Base-by-base conservation (phyloP, 306 rosid species). In the Chamaecrista fasciculata region DNA sequence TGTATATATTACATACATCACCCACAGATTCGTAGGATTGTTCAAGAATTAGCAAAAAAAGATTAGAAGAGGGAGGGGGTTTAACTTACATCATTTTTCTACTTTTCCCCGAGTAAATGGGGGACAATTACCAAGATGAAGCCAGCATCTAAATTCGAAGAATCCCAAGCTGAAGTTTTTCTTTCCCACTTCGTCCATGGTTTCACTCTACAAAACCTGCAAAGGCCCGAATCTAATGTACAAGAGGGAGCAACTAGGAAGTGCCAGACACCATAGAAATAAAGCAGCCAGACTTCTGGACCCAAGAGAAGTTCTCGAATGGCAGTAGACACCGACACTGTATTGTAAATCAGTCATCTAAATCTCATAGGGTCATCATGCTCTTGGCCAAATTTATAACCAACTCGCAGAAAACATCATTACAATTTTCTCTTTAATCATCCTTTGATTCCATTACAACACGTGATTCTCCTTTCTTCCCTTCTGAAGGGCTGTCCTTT, bases 391-490 rank as follows among this genome's bases (percentile, higher is more conserved):
- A 56, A 47, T 15, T 28, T 34, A 55, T 12, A 44, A 62, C 12
- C 62, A 52, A 62, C 40, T 47, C 6, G 55, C 1, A 12, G 28
- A 69, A 68, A 46, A 24, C 55, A 28, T 61, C 36, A 10, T 1
- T 16, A 20, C 26, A 26, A 42, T 70, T 69, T 78, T 60, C 68
- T 65, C 68, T 65, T 44, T 66, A 52, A 40, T 78, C 80, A 52
- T 64, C 61, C 42, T 78, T 57, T 44, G 78, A 66, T 34, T 81
- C 58, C 28, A 29, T 61, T 55, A 9, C 66, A 71, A 26, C 66
- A 67, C 39, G 28, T 29, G 80, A 74, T 74, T 83, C 83, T 80
- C 63, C 84, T 61, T 28, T 83, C 67, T 77, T 70, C 69, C 46
- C 80, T 67, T 70, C 73, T n/a, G 80, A 80, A 39, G 83, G 67